Base-by-base conservation (phyloP, 768 basidiomycete species). In the Phlebiopsis flavidoalba region DNA sequence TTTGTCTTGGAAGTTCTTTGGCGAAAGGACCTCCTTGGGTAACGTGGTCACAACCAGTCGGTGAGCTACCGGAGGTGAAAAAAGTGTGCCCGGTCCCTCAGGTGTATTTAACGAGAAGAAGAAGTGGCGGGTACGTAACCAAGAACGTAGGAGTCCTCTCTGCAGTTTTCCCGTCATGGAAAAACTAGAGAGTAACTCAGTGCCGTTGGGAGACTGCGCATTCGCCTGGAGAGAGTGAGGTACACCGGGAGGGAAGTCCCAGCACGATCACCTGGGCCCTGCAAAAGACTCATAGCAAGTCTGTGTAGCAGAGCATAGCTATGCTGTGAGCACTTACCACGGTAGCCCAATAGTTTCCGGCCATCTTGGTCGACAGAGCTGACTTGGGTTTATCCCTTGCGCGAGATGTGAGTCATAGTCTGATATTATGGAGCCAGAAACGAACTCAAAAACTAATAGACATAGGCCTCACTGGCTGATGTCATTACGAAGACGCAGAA, bases 121-220 rank as follows among this genome's bases (percentile, higher is more conserved):
- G 11, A 2, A 31, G 26, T 31, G 26, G 26, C 33, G 14, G 46
- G 24, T n/a, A 26, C 19, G 24, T 19, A 59, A n/a, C 79, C 72
- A 84, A 67, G 71, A 84, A 83, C 2, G 83, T 84, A n/a, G 3
- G 74, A 70, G 64, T 82, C 80, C 65, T 83, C 82, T 67, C 75
- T 77, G 69, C 83, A 83, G n/a, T 65, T n/a, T n/a, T 72, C 1
- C 83, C 83, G 59, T 75, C 71, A 66, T n/a, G 80, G 77, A 64
- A 84, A 84, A 21, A 84, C 81, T 65, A 84, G 68, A 37, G n/a
- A 84, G 65, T 65, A 84, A 84, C 64, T 84, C 83, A 3, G 78
- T 72, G 3, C 83, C 83, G 10, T 74, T 74, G 7, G 75, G 72
- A 54, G 74, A 69, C 57, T 78, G 77, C 45, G 69, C 66, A 1